A percentile compares a stretch with the other conserved stretches of the same genome.
Conservation (phyloP, 345 rosid species). For the Murraya paniculata region DNA sequence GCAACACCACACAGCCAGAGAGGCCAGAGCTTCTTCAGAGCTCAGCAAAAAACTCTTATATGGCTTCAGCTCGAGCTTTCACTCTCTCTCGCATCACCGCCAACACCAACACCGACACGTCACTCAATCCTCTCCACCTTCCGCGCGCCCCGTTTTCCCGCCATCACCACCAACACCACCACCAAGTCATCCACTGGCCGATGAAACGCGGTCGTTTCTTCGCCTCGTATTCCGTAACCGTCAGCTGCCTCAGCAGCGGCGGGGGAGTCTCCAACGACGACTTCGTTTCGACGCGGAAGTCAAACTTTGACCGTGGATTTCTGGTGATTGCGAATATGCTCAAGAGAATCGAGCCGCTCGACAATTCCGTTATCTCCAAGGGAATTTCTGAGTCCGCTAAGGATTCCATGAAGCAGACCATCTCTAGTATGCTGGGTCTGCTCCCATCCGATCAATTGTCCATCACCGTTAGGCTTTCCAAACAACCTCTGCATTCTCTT, state of each 20-base stretch:
- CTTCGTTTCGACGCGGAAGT: conserved; percentile 72
- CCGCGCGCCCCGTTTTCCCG: conserved; percentile 9
- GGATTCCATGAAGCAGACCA: conserved; percentile 93
- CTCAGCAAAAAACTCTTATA: neutral
- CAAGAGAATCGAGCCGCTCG: conserved; percentile 74
- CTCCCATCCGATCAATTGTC: conserved; percentile 84
- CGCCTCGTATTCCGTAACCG: conserved; percentile 24
- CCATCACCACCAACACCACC: conserved; percentile 17
- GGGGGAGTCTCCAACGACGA: conserved; percentile 74
- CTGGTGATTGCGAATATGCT: conserved; percentile 79
- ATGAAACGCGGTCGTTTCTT: conserved; percentile 19
- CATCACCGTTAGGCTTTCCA: conserved; percentile 54
- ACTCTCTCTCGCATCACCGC: conserved; percentile 39
- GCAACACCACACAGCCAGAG: conserved; percentile 4
- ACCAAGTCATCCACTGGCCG: no score
- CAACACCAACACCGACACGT: conserved; percentile 28
- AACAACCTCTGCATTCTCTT: conserved; percentile 63
- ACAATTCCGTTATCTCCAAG: conserved; percentile 69
- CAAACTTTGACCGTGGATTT: conserved; percentile 66
- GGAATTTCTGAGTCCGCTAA: conserved; percentile 79
- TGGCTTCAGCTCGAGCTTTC: conserved; percentile 50
- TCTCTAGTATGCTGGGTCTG: conserved; percentile 85
- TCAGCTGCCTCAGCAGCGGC: conserved; percentile 58
- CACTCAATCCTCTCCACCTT: conserved; percentile 9
- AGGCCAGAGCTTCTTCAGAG: neutral